Evolutionary conservation across 805 yeast species (phyloP).

Genomic region (Ogataea pilisensis): DNA sequence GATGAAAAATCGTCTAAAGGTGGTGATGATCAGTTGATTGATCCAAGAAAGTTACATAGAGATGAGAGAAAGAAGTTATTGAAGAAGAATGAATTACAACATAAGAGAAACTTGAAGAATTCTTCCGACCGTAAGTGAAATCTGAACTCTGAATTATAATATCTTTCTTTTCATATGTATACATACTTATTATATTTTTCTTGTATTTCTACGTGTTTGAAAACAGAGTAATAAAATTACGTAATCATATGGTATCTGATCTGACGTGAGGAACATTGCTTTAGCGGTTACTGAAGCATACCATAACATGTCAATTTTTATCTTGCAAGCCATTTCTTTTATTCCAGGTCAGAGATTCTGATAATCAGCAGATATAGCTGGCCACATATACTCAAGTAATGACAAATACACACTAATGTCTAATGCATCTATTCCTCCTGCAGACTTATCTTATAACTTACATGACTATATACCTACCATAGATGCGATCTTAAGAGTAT

Average conservation of each 20-base stretch:
- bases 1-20: constrained; percentile 52
- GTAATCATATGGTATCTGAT: no score
- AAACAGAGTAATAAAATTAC: no score
- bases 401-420: not conserved
- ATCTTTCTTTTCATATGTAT: not conserved
- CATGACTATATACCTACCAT: constrained; percentile 53
- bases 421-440: not conserved
- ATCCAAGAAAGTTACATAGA: constrained; percentile 81
- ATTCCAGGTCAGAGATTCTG: no score
- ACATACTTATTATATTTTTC: not conserved
- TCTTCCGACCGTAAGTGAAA: constrained; percentile 9
- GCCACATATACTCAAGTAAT: no score
- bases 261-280: no score
- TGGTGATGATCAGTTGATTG: constrained; percentile 62
- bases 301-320: no score
- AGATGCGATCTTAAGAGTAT: constrained; percentile 68
- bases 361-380: constrained; percentile 1
- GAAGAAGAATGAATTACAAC: constrained; percentile 81
- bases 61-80: constrained; percentile 79
- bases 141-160: not conserved
- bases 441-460: constrained; percentile 5
- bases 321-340: no score
- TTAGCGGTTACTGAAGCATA: no score
- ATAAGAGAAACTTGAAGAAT: constrained; percentile 68
- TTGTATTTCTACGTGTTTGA: not conserved